Evolutionary conservation across 257 asterid species (phyloP), one percentile per base, ranked within the genome.

Genomic region (Knoxia roxburghii): DNA sequence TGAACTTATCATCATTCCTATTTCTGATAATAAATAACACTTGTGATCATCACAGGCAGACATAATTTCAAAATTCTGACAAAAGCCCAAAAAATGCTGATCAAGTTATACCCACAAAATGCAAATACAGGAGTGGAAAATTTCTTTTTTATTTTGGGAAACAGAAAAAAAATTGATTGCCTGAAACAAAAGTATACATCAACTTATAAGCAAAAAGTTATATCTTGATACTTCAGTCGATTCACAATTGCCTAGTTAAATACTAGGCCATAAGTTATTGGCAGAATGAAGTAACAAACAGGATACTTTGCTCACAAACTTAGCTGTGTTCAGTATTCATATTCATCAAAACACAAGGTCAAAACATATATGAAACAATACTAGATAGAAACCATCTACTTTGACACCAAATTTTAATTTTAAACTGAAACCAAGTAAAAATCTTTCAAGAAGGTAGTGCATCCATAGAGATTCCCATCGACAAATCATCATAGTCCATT

Each of bases 381-480:
- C 29, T 18, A 21, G 20, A n/a, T n/a, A n/a, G n/a, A n/a, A n/a
- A n/a, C 5, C 50, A 49, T 49, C 11, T 20, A 18, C 8, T 20
- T 17, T n/a, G 26, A 2, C 20, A 49, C 27, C 1, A 18, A 12
- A n/a, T 37, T 8, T 17, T 4, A 0, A 1, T 6, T 7, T 5
- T 11, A 37, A 24, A 32, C 33, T 14, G 24, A 1, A 3, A 14
- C 18, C 2, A 1, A 15, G 21, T 1, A 2, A 37, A 53, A 40
- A 67, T 0, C 13, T 12, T 21, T 20, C 32, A 37, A 26, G 3
- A 20, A 5, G 2, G 12, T 21, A 3, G 37, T 68, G 80, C 85
- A 84, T 79, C 84, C n/a, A 84, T 83, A 81, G 84, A 84, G 82
- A 81, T 81, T 84, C 84, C 89, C 85, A 82, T 2, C 60, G 73